These are phyloP conservation scores for Coemansia sp. DNA, from an alignment of 192 early-diverging fungal genomes.

Conservation along the genomic window DNA sequence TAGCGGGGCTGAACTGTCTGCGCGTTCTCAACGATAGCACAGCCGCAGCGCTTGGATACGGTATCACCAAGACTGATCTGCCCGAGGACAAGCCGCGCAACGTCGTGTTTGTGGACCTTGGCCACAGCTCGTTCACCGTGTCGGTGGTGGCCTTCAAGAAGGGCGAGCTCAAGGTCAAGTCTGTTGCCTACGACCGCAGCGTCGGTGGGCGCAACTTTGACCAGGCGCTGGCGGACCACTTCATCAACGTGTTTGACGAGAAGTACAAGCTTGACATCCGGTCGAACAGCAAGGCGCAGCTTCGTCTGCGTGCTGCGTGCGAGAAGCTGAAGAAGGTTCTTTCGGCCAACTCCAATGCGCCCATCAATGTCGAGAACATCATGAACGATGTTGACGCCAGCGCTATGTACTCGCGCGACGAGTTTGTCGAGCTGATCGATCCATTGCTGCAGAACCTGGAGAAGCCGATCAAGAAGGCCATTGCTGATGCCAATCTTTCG, in stretches of 20 bases:
- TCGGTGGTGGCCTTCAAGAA: slow-evolving; percentile 90
- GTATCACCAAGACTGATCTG: slow-evolving; percentile 96
- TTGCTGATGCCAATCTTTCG: slow-evolving; percentile 72
- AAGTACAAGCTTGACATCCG: slow-evolving; percentile 96
- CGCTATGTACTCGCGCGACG: slow-evolving; percentile 76
- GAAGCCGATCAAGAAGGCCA: slow-evolving; percentile 71
- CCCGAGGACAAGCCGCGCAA: slow-evolving; percentile 90
- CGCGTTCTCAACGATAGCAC: slow-evolving; percentile 92
- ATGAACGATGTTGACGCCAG: slow-evolving; percentile 95
- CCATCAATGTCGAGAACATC: slow-evolving; percentile 92
- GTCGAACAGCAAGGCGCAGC: slow-evolving; percentile 83
- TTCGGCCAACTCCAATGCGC: slow-evolving; percentile 85
- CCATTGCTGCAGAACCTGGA: slow-evolving; percentile 72
- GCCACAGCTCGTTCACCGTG: slow-evolving; percentile 82
- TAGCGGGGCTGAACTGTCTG: slow-evolving; percentile 87
- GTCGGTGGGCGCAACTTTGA: slow-evolving; percentile 97
- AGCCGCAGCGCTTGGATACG: slow-evolving; percentile 92
- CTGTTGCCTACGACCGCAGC: slow-evolving; percentile 88
- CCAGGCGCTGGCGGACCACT: slow-evolving; percentile 82
- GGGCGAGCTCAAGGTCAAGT: slow-evolving; percentile 91
- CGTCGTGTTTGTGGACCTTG: slow-evolving; percentile 93
- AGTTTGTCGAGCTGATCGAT: slow-evolving; percentile 81
- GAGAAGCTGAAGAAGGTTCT: slow-evolving; percentile 98
- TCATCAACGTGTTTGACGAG: slow-evolving; percentile 81
- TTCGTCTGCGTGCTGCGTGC: slow-evolving; percentile 83